Evolutionary conservation across 352 stramenopile genomes (phyloP).

Genomic region (Phytophthora sp.): DNA sequence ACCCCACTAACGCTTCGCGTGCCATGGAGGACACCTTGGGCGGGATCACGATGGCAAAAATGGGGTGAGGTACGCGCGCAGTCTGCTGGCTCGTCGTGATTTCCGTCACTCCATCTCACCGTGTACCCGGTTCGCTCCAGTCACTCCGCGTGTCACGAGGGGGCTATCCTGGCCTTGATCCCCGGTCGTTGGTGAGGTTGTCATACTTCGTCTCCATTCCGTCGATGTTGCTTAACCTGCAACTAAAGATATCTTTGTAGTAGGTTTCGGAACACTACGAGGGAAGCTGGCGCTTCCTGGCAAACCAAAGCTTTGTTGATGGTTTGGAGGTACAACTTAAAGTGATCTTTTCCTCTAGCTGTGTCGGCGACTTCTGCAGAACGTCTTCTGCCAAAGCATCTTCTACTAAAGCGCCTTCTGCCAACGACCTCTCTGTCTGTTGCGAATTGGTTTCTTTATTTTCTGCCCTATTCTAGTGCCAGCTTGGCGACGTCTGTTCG

Average conservation of each 20-base stretch:
- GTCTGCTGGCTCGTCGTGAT: neutral
- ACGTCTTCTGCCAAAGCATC: too few relatives aligned
- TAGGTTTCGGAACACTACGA: neutral
- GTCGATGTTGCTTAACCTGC: conserved; percentile 7
- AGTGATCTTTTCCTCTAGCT: too few relatives aligned
- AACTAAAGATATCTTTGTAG: conserved; percentile 26
- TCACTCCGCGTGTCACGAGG: neutral
- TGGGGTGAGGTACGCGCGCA: conserved; percentile 8
- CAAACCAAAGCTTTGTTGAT: neutral
- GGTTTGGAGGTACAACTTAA: neutral
- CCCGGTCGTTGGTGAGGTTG: neutral
- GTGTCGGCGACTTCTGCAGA: too few relatives aligned
- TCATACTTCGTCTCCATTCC: conserved; percentile 8
- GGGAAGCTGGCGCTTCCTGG: too few relatives aligned
- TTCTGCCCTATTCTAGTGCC: too few relatives aligned
- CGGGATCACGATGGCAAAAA: conserved; percentile 16
- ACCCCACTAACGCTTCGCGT: conserved; percentile 15
- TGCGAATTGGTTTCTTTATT: too few relatives aligned
- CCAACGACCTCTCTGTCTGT: too few relatives aligned
- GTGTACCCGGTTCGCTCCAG: neutral
- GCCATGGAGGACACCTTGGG: conserved; percentile 15
- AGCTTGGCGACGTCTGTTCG: too few relatives aligned
- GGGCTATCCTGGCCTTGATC: neutral
- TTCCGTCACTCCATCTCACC: neutral
- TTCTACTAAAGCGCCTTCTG: too few relatives aligned